Base-by-base conservation (phyloP, 371 early-diverging fungal genomes). In the Encephalitozoon romaleae region DNA sequence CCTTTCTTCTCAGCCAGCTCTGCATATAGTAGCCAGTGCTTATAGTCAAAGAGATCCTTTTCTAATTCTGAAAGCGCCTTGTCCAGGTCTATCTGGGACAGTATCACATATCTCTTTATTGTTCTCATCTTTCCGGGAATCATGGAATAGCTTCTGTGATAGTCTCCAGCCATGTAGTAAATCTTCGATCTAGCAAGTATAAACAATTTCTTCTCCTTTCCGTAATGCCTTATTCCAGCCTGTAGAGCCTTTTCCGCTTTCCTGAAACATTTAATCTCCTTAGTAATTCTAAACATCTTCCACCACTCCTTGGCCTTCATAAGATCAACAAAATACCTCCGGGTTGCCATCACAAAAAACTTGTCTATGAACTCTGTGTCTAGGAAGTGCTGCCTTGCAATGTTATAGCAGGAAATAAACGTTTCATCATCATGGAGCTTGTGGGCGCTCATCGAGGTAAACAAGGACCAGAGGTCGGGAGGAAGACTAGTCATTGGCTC, bases 171-270 rank as follows among this genome's bases (percentile, higher is more conserved):
- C 15, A 34, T n/a, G 12, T 59, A 59, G 21, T 59, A 38, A 15
- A 59, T 59, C 59, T 59, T 59, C 59, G 59, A 59, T 15, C 59
- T 59, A 8, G 59, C 59, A 59, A 59, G 59, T n/a, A 59, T 21
- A 59, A 59, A 59, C 34, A 34, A 0, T 15, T 59, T 59, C 59
- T 59, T 59, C 38, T 59, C 59, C 34, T 34, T 59, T n/a, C 59
- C 59, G 38, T 59, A 59, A 2, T 59, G n/a, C n/a, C 15, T 32
- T n/a, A n/a, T 21, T 59, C 59, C 59, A 8, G 38, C 8, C 12
- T n/a, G 0, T 8, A 59, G 59, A 32, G 15, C 28, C 59, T 34
- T 59, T 5, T 59, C 59, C 0, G 59, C 59, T 9, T 34, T 59
- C 38, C 59, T 9, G 59, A 59, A 59, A 34, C 12, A 59, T 18